Percentiles rank a stretch among this genome's conserved stretches.
Evolutionary conservation across 2,329 filamentous ascomycete genomes (phyloP).

Genomic region (Pyricularia pennisetigena): DNA sequence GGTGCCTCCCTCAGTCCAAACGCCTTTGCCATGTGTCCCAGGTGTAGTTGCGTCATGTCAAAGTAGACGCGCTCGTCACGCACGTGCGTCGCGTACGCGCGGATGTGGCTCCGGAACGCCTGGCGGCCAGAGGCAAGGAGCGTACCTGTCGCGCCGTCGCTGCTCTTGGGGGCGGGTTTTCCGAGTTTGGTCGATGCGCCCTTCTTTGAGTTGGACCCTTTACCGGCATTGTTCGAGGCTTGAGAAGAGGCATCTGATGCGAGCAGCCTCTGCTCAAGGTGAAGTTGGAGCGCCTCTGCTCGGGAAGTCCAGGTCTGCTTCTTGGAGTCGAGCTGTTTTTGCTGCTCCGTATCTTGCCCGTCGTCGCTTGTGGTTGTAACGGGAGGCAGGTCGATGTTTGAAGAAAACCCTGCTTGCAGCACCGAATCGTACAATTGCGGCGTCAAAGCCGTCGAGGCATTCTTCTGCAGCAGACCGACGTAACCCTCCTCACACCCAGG

Average conservation of each 20-base stretch:
- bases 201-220: conserved; percentile 8
- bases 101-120: conserved; percentile 84
- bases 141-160: conserved; percentile 25
- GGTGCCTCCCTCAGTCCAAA: conserved; percentile 86
- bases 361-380: conserved; percentile 52
- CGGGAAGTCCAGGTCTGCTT: conserved; percentile 31
- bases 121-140: conserved; percentile 73
- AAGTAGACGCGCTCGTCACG: conserved; percentile 79
- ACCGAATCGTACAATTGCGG: conserved; percentile 43
- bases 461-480: conserved; percentile 55
- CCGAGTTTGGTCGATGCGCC: conserved; percentile 12
- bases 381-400: conserved; percentile 49
- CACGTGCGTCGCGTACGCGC: conserved; percentile 91
- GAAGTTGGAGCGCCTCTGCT: conserved; percentile 48
- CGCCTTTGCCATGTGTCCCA: conserved; percentile 89
- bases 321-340: conserved; percentile 16
- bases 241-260: conserved; percentile 15
- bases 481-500: conserved; percentile 92
- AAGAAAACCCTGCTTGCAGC: conserved; percentile 56
- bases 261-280: conserved; percentile 49
- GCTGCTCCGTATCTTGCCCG: conserved; percentile 42
- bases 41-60: conserved; percentile 81
- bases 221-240: conserved; percentile 8
- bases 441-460: conserved; percentile 30
- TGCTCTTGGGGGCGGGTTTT: conserved; percentile 3